A percentile compares a stretch with the other conserved stretches of the same genome.
Conservation (phyloP, 2,329 filamentous ascomycete genomes). For the Cladophialophora carrionii region DNA sequence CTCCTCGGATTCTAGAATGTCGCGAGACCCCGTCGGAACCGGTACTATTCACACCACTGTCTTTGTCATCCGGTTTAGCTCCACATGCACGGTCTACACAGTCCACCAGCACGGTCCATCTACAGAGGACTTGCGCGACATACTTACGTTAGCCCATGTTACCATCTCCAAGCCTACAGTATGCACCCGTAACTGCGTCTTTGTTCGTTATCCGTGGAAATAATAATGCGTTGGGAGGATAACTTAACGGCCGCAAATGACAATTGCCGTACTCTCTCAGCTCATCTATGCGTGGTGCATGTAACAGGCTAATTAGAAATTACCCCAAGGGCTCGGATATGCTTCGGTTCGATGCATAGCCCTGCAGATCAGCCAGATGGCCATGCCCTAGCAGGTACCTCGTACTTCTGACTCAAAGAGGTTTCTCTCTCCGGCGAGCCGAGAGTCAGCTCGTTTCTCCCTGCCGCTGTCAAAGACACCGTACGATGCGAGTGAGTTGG, state of each 20-base stretch:
- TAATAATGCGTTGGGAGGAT: not conserved
- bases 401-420: conserved; percentile 13
- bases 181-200: not conserved
- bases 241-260: not conserved
- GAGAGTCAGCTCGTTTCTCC: not conserved
- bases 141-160: conserved; percentile 21
- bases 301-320: conserved; percentile 22
- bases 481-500: not conserved
- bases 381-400: conserved; percentile 3
- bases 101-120: not conserved
- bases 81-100: not conserved
- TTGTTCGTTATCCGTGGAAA: not conserved
- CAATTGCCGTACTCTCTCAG: conserved; percentile 7
- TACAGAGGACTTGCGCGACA: conserved; percentile 7
- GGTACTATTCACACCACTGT: conserved; percentile 2
- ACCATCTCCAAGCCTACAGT: not conserved
- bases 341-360: conserved; percentile 12
- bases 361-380: conserved; percentile 16
- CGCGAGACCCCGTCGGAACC: conserved; percentile 13
- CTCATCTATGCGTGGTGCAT: conserved; percentile 4
- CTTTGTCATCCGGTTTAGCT: conserved; percentile 11
- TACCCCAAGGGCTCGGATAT: conserved; percentile 13
- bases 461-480: conserved; percentile 14
- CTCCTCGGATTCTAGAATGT: conserved; percentile 15
- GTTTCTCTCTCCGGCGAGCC: conserved; percentile 8